A percentile compares a stretch with the other conserved stretches of the same genome.
These are phyloP conservation scores for Paramecium sonneborni DNA, from an alignment of 73 alveolate species.

Conservation along the genomic window DNA sequence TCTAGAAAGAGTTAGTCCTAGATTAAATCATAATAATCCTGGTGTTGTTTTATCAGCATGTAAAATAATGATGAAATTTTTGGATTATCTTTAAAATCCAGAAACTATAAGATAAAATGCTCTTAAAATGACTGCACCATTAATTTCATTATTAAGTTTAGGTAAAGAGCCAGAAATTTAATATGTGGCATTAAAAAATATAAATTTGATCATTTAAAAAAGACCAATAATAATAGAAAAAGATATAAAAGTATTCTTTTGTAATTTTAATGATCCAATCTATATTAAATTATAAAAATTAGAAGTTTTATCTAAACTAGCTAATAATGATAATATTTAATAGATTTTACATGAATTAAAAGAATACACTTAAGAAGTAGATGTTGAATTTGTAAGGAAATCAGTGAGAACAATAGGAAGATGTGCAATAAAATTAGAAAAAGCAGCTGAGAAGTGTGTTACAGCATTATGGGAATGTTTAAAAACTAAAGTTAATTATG, in stretches of 20 bases:
- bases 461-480: slow-evolving; percentile 82
- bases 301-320: slow-evolving; percentile 96
- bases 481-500: slow-evolving; percentile 95
- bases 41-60: slow-evolving; percentile 94
- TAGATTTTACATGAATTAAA: slow-evolving; percentile 95
- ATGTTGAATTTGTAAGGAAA: slow-evolving; percentile 92
- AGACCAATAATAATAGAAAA: slow-evolving; percentile 94
- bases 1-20: slow-evolving; percentile 92
- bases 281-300: slow-evolving; percentile 97
- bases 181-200: slow-evolving; percentile 97
- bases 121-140: slow-evolving; percentile 92
- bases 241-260: slow-evolving; percentile 98
- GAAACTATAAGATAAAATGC: slow-evolving; percentile 86
- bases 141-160: slow-evolving; percentile 69
- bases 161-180: slow-evolving; percentile 96
- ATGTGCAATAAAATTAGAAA: slow-evolving; percentile 94
- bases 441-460: slow-evolving; percentile 92
- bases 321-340: slow-evolving; percentile 94
- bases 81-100: slow-evolving; percentile 88
- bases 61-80: slow-evolving; percentile 86
- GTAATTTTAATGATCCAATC: slow-evolving; percentile 99
- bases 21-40: slow-evolving; percentile 92
- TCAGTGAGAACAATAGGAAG: slow-evolving; percentile 97
- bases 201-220: slow-evolving; percentile 95
- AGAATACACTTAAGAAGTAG: slow-evolving; percentile 98